Base-by-base conservation (phyloP, 805 yeast species). In the Hanseniaspora hatyaiensis region DNA sequence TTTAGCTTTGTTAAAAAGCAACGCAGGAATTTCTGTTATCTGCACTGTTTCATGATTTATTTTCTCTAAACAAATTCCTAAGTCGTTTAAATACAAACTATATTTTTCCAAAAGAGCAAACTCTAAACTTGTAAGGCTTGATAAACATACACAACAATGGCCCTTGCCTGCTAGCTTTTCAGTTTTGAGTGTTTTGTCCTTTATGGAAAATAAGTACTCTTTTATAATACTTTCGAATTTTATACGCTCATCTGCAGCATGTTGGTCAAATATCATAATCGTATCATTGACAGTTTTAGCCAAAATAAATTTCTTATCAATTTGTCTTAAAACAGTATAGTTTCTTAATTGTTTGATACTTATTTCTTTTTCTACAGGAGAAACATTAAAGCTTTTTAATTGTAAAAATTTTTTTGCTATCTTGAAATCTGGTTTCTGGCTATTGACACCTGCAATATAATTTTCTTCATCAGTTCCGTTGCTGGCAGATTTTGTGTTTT, bases 191-290 rank as follows among this genome's bases (percentile, higher is more conserved):
- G 30, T 40, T 2, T 8, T 8, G 3, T 30, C 16, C 11, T 22
- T 15, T 15, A 34, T 2, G 24, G 26, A 15, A 9, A 4, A 15
- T 2, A 74, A 55, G 47, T 68, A 65, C 2, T 66, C 67, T 29
- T 58, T 52, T n/a, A 75, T 61, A 11, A 71, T 55, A 1, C 51
- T 43, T 54, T 86, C 95, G 2, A 81, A 71, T 39, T 67, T 66
- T 0, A 82, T 67, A 47, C 95, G 61, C 57, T 86, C 95, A 61
- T 82, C 94, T 47, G 80, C 75, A 0, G 95, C 95, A 65, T 86
- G 95, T 56, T 85, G 95, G 57, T 86, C 95, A 4, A 82, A 55
- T 1, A 75, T 62, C 18, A 74, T 59, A 13, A 75, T 54, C 0
- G 56, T 38, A 1, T 52, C 29, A 1, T 42, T 38, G 0, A 43